Percentiles rank a stretch among this genome's conserved stretches.
Conservation (phyloP, 129 eudicot genomes). For the Flaveria sonorensis region DNA sequence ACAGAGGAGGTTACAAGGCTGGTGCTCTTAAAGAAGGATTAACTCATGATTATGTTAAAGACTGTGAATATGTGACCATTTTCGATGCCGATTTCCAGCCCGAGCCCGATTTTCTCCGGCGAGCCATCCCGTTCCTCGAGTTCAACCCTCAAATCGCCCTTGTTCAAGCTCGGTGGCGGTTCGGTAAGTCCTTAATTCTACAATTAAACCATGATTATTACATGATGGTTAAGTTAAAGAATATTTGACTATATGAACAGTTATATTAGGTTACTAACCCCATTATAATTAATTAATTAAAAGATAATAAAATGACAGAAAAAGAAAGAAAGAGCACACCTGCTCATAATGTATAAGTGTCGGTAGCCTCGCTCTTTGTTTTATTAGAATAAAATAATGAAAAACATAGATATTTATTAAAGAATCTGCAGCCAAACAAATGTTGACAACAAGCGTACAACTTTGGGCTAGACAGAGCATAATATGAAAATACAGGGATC, state of each 20-base stretch:
- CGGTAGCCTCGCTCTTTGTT: conserved; percentile 24
- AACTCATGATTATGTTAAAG: conserved; percentile 76
- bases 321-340: not conserved
- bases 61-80: conserved; percentile 85
- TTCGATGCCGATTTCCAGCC: conserved; percentile 99
- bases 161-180: conserved; percentile 96
- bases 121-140: conserved; percentile 83
- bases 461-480: conserved; percentile 14
- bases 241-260: not conserved
- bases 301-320: not conserved
- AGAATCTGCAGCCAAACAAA: not conserved
- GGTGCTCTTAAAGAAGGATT: conserved; percentile 99
- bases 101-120: conserved; percentile 88
- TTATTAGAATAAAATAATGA: not conserved
- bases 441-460: conserved; percentile 11
- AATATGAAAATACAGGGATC: conserved; percentile 30
- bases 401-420: not conserved
- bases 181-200: conserved; percentile 56
- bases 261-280: not conserved
- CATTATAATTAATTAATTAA: not conserved
- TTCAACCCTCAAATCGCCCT: conserved; percentile 88
- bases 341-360: conserved; percentile 23
- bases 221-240: not conserved
- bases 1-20: conserved; percentile 92
- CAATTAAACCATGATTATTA: not conserved